Base-by-base conservation (phyloP, 2,329 filamentous ascomycete species). In the Penicillium aurantiogriseum region DNA sequence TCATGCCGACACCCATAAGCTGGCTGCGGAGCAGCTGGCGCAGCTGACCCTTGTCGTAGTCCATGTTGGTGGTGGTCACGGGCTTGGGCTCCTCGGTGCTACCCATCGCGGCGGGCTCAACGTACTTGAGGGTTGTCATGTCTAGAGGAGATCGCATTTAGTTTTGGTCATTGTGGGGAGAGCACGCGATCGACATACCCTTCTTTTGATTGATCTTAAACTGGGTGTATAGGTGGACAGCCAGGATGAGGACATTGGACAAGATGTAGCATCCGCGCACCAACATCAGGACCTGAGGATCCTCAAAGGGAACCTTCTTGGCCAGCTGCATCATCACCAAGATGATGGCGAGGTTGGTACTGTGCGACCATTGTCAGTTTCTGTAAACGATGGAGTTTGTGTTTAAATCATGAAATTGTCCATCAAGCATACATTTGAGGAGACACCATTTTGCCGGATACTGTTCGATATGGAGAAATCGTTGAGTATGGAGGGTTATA, bases 321-420 rank as follows among this genome's bases (percentile, higher is more conserved):
- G 92, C 90, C 61, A 96, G 89, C 84, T 97, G 93, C 91, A 97
- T 97, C 89, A 97, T 95, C 74, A 90, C 90, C 68, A 96, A 86
- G 81, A 96, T 92, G 87, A 96, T 92, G 81, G 91, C 83, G 76
- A 96, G 84, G 84, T 96, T 96, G 77, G 90, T 91, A 71, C 92
- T 96, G 77, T 44, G 45, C 38, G 67, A 62, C 54, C 61, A 61
- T 59, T 59, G 29, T 53, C 29, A 56, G 48, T 56, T 33, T 39
- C 33, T 9, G 21, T 43, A 39, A n/a, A 13, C 54, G 29, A 51
- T n/a, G 51, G 21, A 11, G 8, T n/a, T 43, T n/a, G n/a, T n/a
- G 29, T 39, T n/a, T 5, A 5, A n/a, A 42, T 33, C 21, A 11
- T 46, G 35, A 36, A 47, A 19, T 50, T 54, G 13, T 10, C 25